Evolutionary conservation across 306 rosid species (phyloP).

Genomic region (Luffa aegyptiaca): DNA sequence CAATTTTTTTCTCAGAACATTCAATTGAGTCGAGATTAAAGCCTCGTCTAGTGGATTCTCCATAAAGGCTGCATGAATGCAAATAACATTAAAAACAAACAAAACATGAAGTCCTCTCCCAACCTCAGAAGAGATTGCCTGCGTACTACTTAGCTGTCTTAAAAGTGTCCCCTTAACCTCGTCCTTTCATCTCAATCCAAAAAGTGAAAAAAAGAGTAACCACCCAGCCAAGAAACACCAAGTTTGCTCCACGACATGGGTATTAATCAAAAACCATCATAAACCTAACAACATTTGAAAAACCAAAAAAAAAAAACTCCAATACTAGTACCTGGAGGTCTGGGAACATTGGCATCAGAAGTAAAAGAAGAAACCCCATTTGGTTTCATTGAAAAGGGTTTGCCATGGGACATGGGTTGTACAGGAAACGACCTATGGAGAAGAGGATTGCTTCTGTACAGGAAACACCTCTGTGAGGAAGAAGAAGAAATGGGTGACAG

Average conservation of each 20-base stretch:
- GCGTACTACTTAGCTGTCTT: background rate
- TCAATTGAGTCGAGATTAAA: conserved; percentile 1
- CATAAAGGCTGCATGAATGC: conserved; percentile 22
- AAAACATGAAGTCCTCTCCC: background rate
- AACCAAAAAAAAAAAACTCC: background rate
- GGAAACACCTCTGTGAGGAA: conserved; percentile 10
- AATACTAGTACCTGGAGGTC: conserved; percentile 5
- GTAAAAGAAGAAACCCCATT: conserved; percentile 40
- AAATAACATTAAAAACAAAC: background rate
- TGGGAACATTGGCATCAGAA: conserved; percentile 30
- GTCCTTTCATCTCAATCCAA: background rate
- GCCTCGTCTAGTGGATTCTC: conserved; percentile 22
- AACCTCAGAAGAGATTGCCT: background rate
- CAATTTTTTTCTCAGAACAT: conserved; percentile 35
- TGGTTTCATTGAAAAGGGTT: conserved; percentile 34
- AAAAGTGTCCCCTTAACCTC: background rate
- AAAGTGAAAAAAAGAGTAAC: background rate
- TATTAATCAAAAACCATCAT: background rate
- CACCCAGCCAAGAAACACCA: background rate
- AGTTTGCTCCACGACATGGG: background rate
- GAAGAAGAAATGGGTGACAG: conserved; percentile 17
- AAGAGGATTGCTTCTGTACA: conserved; percentile 16
- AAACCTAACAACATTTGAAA: background rate
- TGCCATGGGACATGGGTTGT: conserved; percentile 25
- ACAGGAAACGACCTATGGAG: conserved; percentile 27